Conservation (phyloP, 768 basidiomycete species). For the Rhizopogon sp. region DNA sequence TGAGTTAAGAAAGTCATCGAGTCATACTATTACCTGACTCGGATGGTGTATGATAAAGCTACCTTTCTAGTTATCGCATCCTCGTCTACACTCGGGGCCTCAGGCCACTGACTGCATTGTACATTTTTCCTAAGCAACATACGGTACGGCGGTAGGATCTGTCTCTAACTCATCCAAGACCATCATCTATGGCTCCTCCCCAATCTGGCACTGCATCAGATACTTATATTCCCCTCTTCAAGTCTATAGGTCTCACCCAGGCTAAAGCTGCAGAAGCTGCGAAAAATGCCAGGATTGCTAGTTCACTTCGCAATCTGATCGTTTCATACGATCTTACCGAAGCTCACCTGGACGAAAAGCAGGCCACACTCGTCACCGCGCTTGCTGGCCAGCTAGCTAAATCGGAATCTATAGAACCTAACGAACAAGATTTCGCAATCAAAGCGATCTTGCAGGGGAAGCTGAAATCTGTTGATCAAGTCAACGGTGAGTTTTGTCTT, state of each 20-base stretch:
- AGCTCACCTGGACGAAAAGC: conserved; percentile 68
- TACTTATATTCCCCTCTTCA: conserved; percentile 45
- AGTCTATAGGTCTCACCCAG: conserved; percentile 69
- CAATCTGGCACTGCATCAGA: conserved; percentile 6
- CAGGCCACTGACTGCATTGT: background rate
- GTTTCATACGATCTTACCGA: conserved; percentile 44
- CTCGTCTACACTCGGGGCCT: background rate
- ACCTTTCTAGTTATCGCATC: background rate
- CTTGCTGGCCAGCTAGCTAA: conserved; percentile 63
- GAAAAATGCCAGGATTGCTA: conserved; percentile 74
- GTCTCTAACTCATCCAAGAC: background rate
- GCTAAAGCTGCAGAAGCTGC: conserved; percentile 79
- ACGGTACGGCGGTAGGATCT: too few species aligned
- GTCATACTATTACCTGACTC: background rate
- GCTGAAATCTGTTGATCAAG: conserved; percentile 81
- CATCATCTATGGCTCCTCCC: background rate
- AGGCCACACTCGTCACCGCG: conserved; percentile 62
- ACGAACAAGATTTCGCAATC: conserved; percentile 59
- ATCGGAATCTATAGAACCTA: conserved; percentile 38
- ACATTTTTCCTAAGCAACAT: background rate
- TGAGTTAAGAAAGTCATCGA: conserved; percentile 12
- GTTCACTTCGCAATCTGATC: conserved; percentile 65
- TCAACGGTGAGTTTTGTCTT: conserved; percentile 55
- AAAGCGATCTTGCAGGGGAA: conserved; percentile 65
- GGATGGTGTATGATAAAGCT: too few species aligned